Evolutionary conservation across 345 rosid species (phyloP), one percentile per base, ranked within the genome.

Genomic region (Eucalyptus tenuipes): DNA sequence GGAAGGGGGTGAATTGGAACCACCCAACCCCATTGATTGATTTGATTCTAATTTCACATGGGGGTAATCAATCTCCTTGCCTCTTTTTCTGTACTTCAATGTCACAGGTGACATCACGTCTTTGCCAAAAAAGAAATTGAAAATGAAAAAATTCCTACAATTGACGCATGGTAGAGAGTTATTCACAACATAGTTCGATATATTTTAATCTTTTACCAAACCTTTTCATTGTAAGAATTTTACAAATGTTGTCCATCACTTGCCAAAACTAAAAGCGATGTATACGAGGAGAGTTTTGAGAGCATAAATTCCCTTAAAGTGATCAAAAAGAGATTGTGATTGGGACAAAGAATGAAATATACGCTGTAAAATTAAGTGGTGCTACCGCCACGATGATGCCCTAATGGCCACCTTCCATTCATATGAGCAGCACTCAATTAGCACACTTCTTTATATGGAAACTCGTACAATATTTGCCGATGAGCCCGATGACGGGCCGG

Each of bases 111-210:
- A 42, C 44, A 42, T 42, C 44, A 42, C 8, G 44, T 42, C 44
- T 42, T 42, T 42, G 44, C 44, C 44, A 42, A 42, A 42, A 42
- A 42, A 42, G 44, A 42, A 42, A 6, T 42, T 42, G 44, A 7
- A 42, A 42, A 42, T 7, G 44, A 42, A 42, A 42, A 42, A 6
- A 42, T 42, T 42, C 44, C 7, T 42, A 42, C 44, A 42, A 42
- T 42, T 42, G 44, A 42, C 44, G 2, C 8, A 42, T 42, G 44
- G 44, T 42, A 42, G 44, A 42, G 44, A 42, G 44, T 6, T 42
- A 42, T 42, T 6, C 44, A 2, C 44, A 0, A 5, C 10, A 33
- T 2, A 9, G 0, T 4, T 71, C 0, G 14, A 33, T 33, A 18
- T 17, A 2, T 17, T 71, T 0, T 68, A 33, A 9, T 68, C 4